These are phyloP conservation scores for Trichoderma virens DNA, from an alignment of 495 filamentous ascomycete species.

Conservation along the genomic window DNA sequence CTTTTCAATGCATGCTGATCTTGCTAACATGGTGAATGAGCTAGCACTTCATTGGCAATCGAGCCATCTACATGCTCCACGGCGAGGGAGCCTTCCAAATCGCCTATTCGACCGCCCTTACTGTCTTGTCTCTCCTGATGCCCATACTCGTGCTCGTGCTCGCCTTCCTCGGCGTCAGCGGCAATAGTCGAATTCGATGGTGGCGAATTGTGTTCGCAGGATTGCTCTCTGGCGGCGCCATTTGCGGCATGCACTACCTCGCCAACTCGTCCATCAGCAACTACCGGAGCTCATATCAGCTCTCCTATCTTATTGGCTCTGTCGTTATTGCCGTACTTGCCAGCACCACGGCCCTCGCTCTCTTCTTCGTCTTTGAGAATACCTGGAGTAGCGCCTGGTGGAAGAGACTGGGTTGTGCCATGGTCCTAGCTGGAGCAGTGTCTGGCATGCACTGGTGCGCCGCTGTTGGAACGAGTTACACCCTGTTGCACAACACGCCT, in stretches of 20 bases:
- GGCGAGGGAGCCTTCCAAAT: conserved; percentile 58
- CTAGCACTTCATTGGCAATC: conserved; percentile 74
- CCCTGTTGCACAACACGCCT: conserved; percentile 1
- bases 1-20: neutral
- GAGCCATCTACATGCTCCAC: conserved; percentile 61
- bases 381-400: conserved; percentile 73
- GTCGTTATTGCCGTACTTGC: conserved; percentile 63
- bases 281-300: conserved; percentile 54
- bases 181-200: conserved; percentile 47
- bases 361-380: conserved; percentile 73
- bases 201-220: conserved; percentile 56
- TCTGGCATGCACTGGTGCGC: conserved; percentile 89
- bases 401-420: conserved; percentile 59
- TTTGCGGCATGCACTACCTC: conserved; percentile 87
- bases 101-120: conserved; percentile 63
- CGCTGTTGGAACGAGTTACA: conserved; percentile 60
- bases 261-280: conserved; percentile 77
- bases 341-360: conserved; percentile 54
- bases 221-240: conserved; percentile 57
- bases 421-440: conserved; percentile 62
- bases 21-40: conserved; percentile 11
- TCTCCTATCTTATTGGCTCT: conserved; percentile 57
- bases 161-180: conserved; percentile 61
- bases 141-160: conserved; percentile 65
- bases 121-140: conserved; percentile 70